Base-by-base conservation (phyloP, 768 basidiomycete genomes). In the Glaciozyma antarctica region DNA sequence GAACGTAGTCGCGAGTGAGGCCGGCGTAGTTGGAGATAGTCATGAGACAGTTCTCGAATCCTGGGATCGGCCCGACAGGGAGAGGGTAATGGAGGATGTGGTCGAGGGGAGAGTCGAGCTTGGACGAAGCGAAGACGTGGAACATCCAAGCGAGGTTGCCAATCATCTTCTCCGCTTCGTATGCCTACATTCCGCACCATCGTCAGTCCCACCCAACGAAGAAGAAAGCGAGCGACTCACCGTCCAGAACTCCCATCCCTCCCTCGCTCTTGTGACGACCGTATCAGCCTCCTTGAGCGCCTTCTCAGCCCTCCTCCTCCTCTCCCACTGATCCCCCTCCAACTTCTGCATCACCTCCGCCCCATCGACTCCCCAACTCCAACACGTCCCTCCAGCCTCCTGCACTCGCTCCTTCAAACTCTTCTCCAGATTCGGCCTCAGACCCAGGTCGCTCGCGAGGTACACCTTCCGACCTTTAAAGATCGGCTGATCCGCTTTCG, bases 1-100 rank as follows among this genome's bases (percentile, higher is more conserved):
- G 90, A 58, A 97, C 80, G 73, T 93, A 93, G 60, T 94, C 91
- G 3, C 91, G 81, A 9, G 88, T 82, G 45, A 86, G 84, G 3
- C 92, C 91, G 0, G 88, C 87, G 74, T 92, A 94, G 73, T 93
- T 93, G 0, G 90, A 90, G 2, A 94, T 80, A 0, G 90, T 88
- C 61, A 94, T 85, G 44, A 69, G 83, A 80, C 88, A 90, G 66
- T 2, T 38, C 6, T 21, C 16, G 30, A 57, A 60, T 0, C 19
- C 45, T 24, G 60, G 57, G 7, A 67, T 44, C 52, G 3, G 54
- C 43, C 34, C 59, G 43, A 47, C 63, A 0, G 63, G 66, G 17
- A 57, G 61, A 51, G 61, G 92, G 74, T 89, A 94, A 78, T 92
- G 91, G 10, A 92, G 77, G 2, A 94, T 79, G 53, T 88, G 86